Evolutionary conservation across 140 eudicot species (phyloP).

Genomic region (Bidens hawaiensis): DNA sequence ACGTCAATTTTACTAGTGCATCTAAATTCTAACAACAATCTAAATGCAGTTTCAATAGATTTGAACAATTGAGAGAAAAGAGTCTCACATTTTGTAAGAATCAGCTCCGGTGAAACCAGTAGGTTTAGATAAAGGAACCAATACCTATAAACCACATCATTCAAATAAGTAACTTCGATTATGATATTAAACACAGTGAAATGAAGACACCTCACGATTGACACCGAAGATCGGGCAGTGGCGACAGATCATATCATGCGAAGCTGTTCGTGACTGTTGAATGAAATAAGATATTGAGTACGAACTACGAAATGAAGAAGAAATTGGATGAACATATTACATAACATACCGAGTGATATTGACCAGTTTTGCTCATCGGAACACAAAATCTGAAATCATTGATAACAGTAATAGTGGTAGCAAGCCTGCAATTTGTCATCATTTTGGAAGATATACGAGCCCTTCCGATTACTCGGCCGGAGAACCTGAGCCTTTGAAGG

Average conservation of each 20-base stretch:
- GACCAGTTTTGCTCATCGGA: too few relatives aligned
- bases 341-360: conserved; percentile 81
- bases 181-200: background rate
- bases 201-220: conserved; percentile 64
- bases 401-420: conserved; percentile 21
- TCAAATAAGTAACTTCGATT: background rate
- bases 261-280: conserved; percentile 66
- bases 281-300: conserved; percentile 8
- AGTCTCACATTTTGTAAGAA: conserved; percentile 80
- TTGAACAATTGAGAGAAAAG: conserved; percentile 5
- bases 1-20: too few relatives aligned
- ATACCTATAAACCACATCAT: conserved; percentile 40
- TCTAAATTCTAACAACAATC: too few relatives aligned
- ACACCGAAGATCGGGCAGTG: conserved; percentile 92
- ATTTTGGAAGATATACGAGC: too few relatives aligned
- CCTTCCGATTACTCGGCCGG: too few relatives aligned
- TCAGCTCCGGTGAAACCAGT: conserved; percentile 88
- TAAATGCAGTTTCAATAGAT: too few relatives aligned
- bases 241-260: conserved; percentile 90
- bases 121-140: conserved; percentile 87
- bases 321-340: background rate
- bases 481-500: too few relatives aligned
- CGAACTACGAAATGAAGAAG: background rate
- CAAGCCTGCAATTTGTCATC: too few relatives aligned
- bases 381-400: conserved; percentile 30